phyloP scores from a whole-genome alignment of 257 asterid genomes.

The Solanum acaule region DNA sequence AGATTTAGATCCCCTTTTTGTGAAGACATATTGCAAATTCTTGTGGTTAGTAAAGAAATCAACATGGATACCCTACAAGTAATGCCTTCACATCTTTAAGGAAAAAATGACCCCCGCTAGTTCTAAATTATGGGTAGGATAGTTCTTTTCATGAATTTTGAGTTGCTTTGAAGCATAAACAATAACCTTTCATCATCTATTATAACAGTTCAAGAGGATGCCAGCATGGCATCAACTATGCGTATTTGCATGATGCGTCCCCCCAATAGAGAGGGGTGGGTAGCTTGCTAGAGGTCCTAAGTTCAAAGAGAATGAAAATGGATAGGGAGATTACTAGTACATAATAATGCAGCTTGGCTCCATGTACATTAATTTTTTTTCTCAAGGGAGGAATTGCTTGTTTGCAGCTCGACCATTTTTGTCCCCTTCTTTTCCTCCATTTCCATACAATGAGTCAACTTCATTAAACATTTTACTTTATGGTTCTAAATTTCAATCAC shows the following conservation, averaged over 20 bases:
- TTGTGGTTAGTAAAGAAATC: too few relatives aligned
- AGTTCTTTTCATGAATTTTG: too few relatives aligned
- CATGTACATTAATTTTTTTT: too few relatives aligned
- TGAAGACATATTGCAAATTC: too few relatives aligned
- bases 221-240: conserved; percentile 43
- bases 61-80: too few relatives aligned
- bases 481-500: background rate
- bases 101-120: too few relatives aligned
- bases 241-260: conserved; percentile 34
- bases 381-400: conserved; percentile 2
- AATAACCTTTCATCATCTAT: conserved; percentile 1
- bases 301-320: conserved; percentile 45
- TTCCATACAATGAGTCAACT: background rate
- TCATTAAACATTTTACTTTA: background rate
- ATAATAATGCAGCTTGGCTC: conserved; percentile 9
- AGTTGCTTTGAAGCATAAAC: too few relatives aligned
- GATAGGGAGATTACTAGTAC: conserved; percentile 42
- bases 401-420: background rate
- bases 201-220: conserved; percentile 55
- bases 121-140: too few relatives aligned
- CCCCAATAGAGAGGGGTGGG: conserved; percentile 22
- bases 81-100: too few relatives aligned
- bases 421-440: background rate
- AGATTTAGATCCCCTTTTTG: too few relatives aligned
- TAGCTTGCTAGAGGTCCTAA: conserved; percentile 26